phyloP scores from a whole-genome alignment of 2,329 filamentous ascomycete species.

The Talaromyces sp. region DNA sequence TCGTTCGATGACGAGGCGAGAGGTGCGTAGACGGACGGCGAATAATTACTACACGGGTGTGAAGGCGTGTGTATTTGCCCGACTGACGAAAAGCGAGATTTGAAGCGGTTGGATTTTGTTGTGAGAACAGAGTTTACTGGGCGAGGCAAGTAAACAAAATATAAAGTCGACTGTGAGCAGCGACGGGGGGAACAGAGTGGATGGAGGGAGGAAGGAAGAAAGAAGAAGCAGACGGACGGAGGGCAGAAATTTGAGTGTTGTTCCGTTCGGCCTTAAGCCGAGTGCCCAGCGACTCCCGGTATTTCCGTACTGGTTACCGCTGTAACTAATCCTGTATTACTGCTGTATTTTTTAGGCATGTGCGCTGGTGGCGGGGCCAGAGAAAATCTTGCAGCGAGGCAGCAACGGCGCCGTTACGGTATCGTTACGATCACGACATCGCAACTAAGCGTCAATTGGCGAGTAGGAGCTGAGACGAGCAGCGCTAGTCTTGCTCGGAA shows the following conservation, averaged over 20 bases:
- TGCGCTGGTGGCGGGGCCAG: not conserved
- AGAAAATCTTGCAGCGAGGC: not conserved
- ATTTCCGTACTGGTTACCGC: not conserved
- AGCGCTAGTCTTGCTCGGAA: not conserved
- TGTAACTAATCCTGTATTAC: not conserved
- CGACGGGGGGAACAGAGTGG: slow-evolving; percentile 6
- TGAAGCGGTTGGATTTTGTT: not conserved
- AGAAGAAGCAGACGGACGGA: not conserved
- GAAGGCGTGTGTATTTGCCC: not conserved
- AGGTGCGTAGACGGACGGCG: not conserved
- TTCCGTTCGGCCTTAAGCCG: not conserved
- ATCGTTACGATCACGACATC: not conserved
- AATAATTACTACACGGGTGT: not conserved
- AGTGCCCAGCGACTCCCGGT: not conserved
- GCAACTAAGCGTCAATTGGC: not conserved
- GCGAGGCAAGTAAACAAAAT: slow-evolving; percentile 3
- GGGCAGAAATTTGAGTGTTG: not conserved
- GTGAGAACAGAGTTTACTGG: not conserved
- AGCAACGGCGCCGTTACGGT: not conserved
- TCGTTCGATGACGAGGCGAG: not conserved
- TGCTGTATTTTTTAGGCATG: not conserved
- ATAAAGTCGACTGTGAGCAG: slow-evolving; percentile 1
- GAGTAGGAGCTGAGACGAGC: not conserved
- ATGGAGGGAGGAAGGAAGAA: slow-evolving; percentile 6
- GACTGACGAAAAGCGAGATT: not conserved